Evolutionary conservation across 805 yeast genomes (phyloP).

Genomic region (Pichia nakasei): DNA sequence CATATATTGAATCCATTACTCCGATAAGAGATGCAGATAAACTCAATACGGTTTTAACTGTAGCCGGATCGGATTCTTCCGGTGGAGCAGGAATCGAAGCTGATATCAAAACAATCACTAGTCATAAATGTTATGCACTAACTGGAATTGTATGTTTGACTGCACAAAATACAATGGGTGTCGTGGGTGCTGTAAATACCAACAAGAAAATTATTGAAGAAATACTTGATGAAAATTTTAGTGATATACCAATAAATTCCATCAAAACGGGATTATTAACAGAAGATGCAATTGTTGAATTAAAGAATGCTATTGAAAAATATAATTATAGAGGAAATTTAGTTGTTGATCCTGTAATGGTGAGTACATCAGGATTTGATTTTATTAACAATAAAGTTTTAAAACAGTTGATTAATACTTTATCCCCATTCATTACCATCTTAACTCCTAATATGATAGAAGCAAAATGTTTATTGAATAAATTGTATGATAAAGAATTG

Average conservation of each 20-base stretch:
- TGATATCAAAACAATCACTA: slow-evolving; percentile 71
- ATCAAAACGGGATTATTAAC: slow-evolving; percentile 79
- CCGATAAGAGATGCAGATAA: background rate
- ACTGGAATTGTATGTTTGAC: slow-evolving; percentile 75
- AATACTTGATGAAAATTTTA: slow-evolving; percentile 9
- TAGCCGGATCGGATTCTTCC: slow-evolving; percentile 77
- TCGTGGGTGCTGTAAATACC: slow-evolving; percentile 1
- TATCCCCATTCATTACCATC: slow-evolving; percentile 47
- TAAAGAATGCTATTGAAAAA: slow-evolving; percentile 26
- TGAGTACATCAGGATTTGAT: slow-evolving; percentile 66
- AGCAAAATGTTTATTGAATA: slow-evolving; percentile 29
- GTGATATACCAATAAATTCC: slow-evolving; percentile 41
- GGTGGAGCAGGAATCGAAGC: slow-evolving; percentile 96
- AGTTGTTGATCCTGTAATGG: slow-evolving; percentile 77
- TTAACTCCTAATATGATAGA: slow-evolving; percentile 74
- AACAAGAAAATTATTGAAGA: background rate
- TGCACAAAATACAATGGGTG: slow-evolving; percentile 60
- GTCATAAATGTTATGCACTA: slow-evolving; percentile 70
- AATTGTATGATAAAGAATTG: background rate
- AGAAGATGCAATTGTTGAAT: slow-evolving; percentile 36
- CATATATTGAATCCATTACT: slow-evolving; percentile 2
- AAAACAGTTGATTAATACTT: slow-evolving; percentile 22
- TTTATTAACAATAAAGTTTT: slow-evolving; percentile 36
- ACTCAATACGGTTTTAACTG: slow-evolving; percentile 35
- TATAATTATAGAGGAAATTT: slow-evolving; percentile 18